Evolutionary conservation across 129 eudicot species (phyloP).

Genomic region (Pittosporum tobira): DNA sequence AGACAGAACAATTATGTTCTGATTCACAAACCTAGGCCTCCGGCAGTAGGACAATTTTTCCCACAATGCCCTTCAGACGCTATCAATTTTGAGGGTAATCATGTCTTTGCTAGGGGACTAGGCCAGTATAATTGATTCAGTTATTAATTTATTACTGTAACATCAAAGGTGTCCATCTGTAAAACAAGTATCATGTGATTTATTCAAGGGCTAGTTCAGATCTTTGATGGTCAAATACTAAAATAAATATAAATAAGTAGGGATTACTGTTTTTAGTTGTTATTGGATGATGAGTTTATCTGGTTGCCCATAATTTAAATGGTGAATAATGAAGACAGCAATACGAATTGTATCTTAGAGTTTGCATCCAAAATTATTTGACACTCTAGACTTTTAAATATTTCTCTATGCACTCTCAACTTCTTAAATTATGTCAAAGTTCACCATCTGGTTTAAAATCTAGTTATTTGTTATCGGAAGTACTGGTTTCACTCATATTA

Average conservation of each 20-base stretch:
- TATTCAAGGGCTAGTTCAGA: background rate
- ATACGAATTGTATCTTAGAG: too few relatives aligned
- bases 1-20: conserved; percentile 6
- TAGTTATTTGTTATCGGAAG: too few relatives aligned
- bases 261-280: background rate
- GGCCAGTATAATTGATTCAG: conserved; percentile 11
- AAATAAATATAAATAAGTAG: background rate
- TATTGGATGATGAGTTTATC: too few relatives aligned
- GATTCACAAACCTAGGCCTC: background rate
- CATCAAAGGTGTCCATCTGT: background rate
- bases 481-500: too few relatives aligned
- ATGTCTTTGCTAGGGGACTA: background rate
- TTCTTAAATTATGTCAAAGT: too few relatives aligned
- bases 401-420: too few relatives aligned
- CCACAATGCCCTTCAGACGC: background rate
- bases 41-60: background rate
- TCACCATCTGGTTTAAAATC: too few relatives aligned
- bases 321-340: too few relatives aligned
- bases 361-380: too few relatives aligned
- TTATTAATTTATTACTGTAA: background rate
- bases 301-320: too few relatives aligned
- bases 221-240: background rate
- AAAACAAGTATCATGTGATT: background rate
- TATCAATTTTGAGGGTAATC: conserved; percentile 4
- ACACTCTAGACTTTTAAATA: too few relatives aligned